Evolutionary conservation across 192 early-diverging fungal genomes (phyloP), one percentile per base, ranked within the genome.

Genomic region (Phlyctochytrium bullatum): DNA sequence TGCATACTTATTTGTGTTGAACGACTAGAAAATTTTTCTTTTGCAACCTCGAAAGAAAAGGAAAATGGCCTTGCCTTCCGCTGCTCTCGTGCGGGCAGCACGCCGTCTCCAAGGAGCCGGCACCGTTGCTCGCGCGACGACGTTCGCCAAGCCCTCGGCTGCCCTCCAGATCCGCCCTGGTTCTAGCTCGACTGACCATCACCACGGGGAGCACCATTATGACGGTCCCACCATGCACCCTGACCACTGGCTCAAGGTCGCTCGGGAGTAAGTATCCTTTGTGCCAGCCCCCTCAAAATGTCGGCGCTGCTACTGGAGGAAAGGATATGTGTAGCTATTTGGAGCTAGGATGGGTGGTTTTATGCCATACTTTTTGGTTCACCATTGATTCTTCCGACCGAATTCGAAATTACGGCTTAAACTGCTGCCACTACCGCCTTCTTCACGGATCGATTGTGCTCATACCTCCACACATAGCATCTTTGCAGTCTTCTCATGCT

Each of bases 231-330:
- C 54, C 27, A 27, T 27, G 12, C 54, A 57, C 20, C 54, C 54
- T 6, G 68, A 63, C 28, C 51, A 63, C n/a, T 69, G 68, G 68
- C 61, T 69, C 34, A 62, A 63, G 36, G 63, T 69, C 36, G 68
- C 68, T 10, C 36, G 68, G 24, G 60, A 64, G 68, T 69, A 57
- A 69, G 68, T 51, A 16, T 31, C 28, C 33, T 30, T 62, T 47
- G 61, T 24, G 53, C 12, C 16, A 60, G 10, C 30, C 2, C 30
- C 31, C 16, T 61, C 25, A 10, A 28, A 57, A 10, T 24, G 54
- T 20, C 27, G 6, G 4, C 25, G 54, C 6, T 57, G 10, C 12
- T 24, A 25, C 4, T 57, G 6, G 27, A 57, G 54, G 27, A 57
- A 24, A 10, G 20, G 27, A 10, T 57, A 10, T 10, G 27, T 25